These are phyloP conservation scores for Tricholomella constricta DNA, from an alignment of 768 basidiomycete genomes.

Conservation along the genomic window DNA sequence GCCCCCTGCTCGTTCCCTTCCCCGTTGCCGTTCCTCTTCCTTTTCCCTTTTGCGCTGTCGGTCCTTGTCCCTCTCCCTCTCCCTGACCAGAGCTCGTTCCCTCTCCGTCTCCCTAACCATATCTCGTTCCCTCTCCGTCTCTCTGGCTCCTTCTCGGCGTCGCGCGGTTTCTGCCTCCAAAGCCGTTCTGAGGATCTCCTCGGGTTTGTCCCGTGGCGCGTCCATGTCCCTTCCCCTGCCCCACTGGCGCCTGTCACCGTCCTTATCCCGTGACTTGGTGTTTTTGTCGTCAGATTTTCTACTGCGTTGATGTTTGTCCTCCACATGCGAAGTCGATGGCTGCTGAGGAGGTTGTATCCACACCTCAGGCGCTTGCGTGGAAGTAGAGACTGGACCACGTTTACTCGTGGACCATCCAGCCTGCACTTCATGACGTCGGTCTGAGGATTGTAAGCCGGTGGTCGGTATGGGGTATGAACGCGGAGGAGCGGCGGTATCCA, in stretches of 20 bases:
- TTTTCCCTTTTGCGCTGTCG: conserved; percentile 13
- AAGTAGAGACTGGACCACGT: neutral
- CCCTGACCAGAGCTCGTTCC: conserved; percentile 19
- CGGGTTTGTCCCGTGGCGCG: conserved; percentile 4
- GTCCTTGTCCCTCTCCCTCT: conserved; percentile 20
- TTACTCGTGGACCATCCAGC: neutral
- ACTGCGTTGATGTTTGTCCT: neutral
- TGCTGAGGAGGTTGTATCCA: conserved; percentile 1
- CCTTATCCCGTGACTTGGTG: neutral
- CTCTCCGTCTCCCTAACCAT: conserved; percentile 23
- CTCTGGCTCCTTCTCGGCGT: conserved; percentile 21
- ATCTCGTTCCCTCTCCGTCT: conserved; percentile 24
- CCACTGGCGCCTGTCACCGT: neutral
- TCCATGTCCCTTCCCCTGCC: neutral
- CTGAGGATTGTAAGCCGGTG: neutral
- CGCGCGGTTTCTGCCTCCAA: conserved; percentile 14
- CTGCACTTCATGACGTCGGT: neutral
- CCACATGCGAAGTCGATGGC: neutral
- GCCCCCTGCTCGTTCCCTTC: conserved; percentile 17
- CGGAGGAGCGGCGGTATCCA: neutral
- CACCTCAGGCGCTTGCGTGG: neutral
- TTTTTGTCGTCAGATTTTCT: neutral
- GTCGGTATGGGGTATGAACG: conserved; percentile 1
- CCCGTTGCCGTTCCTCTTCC: conserved; percentile 11
- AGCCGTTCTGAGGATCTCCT: conserved; percentile 12